Conservation (phyloP, 2,329 filamentous ascomycete genomes). For the Colletotrichum kahawae region DNA sequence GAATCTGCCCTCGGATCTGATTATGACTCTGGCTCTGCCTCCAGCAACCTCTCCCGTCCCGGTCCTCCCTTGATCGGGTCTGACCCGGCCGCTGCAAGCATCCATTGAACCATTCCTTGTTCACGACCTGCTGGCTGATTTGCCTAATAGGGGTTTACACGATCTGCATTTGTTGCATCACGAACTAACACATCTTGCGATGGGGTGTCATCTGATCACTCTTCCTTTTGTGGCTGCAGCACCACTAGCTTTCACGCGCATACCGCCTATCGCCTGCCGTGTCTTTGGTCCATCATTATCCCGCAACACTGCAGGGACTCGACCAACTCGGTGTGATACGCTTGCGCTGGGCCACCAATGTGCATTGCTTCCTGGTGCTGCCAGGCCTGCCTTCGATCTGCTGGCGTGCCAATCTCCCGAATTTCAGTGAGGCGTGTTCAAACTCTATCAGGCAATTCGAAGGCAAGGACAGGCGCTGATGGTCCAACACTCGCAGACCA, state of each 20-base stretch:
- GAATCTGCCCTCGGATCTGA: background rate
- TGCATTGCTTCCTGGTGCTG: background rate
- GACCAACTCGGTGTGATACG: background rate
- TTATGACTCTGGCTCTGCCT: background rate
- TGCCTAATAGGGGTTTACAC: background rate
- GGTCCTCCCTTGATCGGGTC: background rate
- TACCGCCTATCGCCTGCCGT: background rate
- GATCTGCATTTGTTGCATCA: constrained; percentile 4
- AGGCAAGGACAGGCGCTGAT: background rate
- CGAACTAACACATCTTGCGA: background rate
- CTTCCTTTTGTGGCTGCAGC: constrained; percentile 11
- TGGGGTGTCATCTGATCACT: constrained; percentile 9
- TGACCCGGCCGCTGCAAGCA: background rate
- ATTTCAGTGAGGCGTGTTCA: background rate
- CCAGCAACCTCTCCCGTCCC: background rate
- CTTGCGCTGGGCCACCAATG: background rate
- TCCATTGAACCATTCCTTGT: background rate
- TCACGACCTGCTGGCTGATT: background rate
- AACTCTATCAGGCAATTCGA: background rate
- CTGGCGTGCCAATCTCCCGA: background rate
- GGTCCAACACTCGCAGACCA: background rate
- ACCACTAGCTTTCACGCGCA: background rate
- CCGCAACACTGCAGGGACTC: background rate
- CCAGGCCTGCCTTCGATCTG: background rate
- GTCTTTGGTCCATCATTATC: background rate